Evolutionary conservation across 2,329 filamentous ascomycete species (phyloP).

Genomic region (Gaeumannomyces sp.): DNA sequence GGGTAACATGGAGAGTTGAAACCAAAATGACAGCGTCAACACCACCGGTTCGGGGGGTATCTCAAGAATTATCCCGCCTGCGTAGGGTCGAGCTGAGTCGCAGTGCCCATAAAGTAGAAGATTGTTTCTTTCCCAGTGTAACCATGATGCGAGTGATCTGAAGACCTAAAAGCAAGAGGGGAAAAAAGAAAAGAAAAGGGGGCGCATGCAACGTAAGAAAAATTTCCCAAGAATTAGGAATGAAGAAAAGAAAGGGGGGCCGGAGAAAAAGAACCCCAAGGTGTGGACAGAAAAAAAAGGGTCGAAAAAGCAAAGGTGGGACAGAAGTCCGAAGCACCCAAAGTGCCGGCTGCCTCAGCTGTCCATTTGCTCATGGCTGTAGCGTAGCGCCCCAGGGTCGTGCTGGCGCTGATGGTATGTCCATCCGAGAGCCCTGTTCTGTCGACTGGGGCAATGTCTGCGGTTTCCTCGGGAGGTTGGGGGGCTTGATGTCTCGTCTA

Average conservation of each 20-base stretch:
- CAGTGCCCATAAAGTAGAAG: neutral
- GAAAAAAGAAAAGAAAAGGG: conserved; percentile 3
- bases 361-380: neutral
- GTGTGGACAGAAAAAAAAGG: neutral
- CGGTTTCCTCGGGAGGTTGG: neutral
- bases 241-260: conserved; percentile 2
- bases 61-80: conserved; percentile 6
- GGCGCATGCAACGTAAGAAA: neutral
- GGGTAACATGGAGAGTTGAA: no score
- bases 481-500: neutral
- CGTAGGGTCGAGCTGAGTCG: no score
- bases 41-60: conserved; percentile 1
- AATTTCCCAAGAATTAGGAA: neutral
- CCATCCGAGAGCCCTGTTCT: neutral
- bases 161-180: neutral
- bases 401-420: neutral
- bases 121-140: neutral
- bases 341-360: neutral
- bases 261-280: neutral
- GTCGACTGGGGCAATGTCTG: neutral
- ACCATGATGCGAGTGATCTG: no score
- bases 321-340: conserved; percentile 2
- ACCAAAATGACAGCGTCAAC: no score
- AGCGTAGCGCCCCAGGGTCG: neutral
- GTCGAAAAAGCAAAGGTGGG: neutral